Percentiles rank a stretch among this genome's conserved stretches.
phyloP scores from a whole-genome alignment of 2,329 filamentous ascomycete genomes.

The Fusarium anguioides region DNA sequence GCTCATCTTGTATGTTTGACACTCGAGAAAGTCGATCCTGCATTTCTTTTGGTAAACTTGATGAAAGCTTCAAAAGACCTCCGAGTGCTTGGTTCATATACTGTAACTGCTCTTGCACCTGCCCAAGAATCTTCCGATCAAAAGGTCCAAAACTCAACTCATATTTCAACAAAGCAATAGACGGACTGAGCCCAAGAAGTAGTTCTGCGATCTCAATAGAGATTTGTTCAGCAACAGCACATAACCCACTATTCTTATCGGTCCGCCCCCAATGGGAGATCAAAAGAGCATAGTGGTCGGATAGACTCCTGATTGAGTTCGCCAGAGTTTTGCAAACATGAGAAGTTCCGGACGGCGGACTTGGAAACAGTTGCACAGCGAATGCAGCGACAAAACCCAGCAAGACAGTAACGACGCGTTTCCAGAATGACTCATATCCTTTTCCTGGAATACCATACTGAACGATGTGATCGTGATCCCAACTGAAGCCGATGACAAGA shows the following conservation, averaged over 20 bases:
- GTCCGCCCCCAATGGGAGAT: constrained; percentile 57
- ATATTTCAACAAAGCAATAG: constrained; percentile 46
- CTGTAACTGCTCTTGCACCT: constrained; percentile 46
- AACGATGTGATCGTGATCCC: constrained; percentile 54
- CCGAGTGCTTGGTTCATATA: constrained; percentile 50
- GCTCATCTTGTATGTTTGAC: constrained; percentile 56
- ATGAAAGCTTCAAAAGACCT: constrained; percentile 49
- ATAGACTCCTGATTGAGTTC: constrained; percentile 54
- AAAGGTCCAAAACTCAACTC: constrained; percentile 50
- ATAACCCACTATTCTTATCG: constrained; percentile 46
- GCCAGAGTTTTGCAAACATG: constrained; percentile 60
- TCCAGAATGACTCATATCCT: constrained; percentile 62
- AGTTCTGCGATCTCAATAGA: constrained; percentile 47
- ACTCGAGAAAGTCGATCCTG: constrained; percentile 53
- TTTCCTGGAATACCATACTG: constrained; percentile 59
- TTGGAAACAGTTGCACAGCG: constrained; percentile 59
- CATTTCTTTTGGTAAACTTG: constrained; percentile 53
- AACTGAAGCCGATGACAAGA: constrained; percentile 61
- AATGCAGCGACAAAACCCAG: constrained; percentile 57
- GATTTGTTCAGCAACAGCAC: constrained; percentile 45
- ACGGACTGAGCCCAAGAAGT: constrained; percentile 40
- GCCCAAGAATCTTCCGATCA: constrained; percentile 46
- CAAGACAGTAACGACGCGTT: constrained; percentile 56
- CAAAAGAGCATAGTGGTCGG: constrained; percentile 61
- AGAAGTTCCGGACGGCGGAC: constrained; percentile 57